Evolutionary conservation across 2,329 filamentous ascomycete species (phyloP).

Genomic region (Neocatenulostroma microsporum): DNA sequence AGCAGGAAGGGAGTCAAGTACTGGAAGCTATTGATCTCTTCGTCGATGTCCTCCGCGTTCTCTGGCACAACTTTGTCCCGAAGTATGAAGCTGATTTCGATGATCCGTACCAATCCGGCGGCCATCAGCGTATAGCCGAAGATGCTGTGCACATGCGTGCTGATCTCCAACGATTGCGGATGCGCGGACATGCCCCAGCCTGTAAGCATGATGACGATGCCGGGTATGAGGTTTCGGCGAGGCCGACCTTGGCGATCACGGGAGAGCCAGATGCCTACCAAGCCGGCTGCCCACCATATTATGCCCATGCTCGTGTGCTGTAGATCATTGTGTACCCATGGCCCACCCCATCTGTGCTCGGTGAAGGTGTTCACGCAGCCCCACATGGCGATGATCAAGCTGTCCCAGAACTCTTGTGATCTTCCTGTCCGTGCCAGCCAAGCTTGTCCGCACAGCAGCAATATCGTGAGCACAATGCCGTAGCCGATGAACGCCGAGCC

Average conservation of each 20-base stretch:
- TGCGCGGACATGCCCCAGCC: slow-evolving; percentile 95
- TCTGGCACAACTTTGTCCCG: slow-evolving; percentile 52
- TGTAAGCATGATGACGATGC: slow-evolving; percentile 81
- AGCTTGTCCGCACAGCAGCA: slow-evolving; percentile 78
- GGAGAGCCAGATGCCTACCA: slow-evolving; percentile 89
- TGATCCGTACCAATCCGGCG: slow-evolving; percentile 71
- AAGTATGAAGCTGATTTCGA: slow-evolving; percentile 86
- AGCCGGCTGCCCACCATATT: slow-evolving; percentile 92
- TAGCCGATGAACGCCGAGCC: slow-evolving; percentile 93
- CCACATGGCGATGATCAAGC: slow-evolving; percentile 82
- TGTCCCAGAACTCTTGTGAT: slow-evolving; percentile 96
- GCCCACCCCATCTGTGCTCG: slow-evolving; percentile 84
- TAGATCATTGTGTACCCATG: slow-evolving; percentile 88
- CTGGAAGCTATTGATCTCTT: slow-evolving; percentile 46
- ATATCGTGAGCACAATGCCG: slow-evolving; percentile 74
- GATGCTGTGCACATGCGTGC: slow-evolving; percentile 76
- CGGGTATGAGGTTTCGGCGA: slow-evolving; percentile 87
- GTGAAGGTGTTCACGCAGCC: slow-evolving; percentile 98
- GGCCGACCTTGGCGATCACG: slow-evolving; percentile 73
- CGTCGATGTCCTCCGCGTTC: slow-evolving; percentile 25
- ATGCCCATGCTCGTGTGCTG: slow-evolving; percentile 99
- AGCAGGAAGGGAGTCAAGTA: slow-evolving; percentile 50
- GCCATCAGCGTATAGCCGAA: slow-evolving; percentile 97
- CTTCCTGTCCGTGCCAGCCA: slow-evolving; percentile 77
- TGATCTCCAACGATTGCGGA: slow-evolving; percentile 74